Evolutionary conservation across 768 basidiomycete genomes (phyloP).

Genomic region (Boletales sp.): DNA sequence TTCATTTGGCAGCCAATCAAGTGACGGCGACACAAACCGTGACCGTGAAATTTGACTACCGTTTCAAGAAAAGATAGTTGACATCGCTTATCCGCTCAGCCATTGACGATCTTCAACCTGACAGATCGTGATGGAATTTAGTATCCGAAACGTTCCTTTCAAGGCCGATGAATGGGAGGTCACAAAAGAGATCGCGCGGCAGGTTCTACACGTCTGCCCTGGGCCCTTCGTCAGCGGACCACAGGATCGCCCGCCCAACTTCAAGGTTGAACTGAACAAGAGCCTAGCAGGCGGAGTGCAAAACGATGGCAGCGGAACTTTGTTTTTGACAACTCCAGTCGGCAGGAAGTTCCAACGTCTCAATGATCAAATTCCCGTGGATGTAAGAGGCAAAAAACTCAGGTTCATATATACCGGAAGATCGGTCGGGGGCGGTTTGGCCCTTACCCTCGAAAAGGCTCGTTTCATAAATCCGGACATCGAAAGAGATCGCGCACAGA

Average conservation of each 20-base stretch:
- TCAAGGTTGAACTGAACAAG: slow-evolving; percentile 51
- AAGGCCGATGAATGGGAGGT: slow-evolving; percentile 53
- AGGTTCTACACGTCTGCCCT: slow-evolving; percentile 46
- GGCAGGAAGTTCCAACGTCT: slow-evolving; percentile 47
- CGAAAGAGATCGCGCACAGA: slow-evolving; percentile 47
- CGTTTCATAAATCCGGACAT: slow-evolving; percentile 53
- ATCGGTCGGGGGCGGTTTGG: slow-evolving; percentile 10
- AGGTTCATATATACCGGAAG: slow-evolving; percentile 16
- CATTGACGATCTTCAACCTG: too few relatives aligned
- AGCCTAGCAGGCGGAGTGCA: slow-evolving; percentile 48
- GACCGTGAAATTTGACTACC: too few relatives aligned
- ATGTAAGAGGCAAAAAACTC: slow-evolving; percentile 40
- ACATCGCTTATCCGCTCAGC: too few relatives aligned
- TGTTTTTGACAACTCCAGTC: slow-evolving; percentile 29
- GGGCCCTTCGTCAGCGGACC: slow-evolving; percentile 24
- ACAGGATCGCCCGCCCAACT: slow-evolving; percentile 46
- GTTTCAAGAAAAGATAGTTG: too few relatives aligned
- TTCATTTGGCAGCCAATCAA: too few relatives aligned
- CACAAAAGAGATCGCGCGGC: slow-evolving; percentile 47
- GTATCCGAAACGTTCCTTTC: slow-evolving; percentile 30
- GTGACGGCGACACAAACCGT: too few relatives aligned
- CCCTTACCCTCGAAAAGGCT: slow-evolving; percentile 47
- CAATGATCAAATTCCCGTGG: slow-evolving; percentile 38
- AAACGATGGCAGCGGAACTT: slow-evolving; percentile 51
- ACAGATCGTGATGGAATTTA: slow-evolving; percentile 38